Evolutionary conservation across 495 filamentous ascomycete genomes (phyloP), one percentile per base, ranked within the genome.

Genomic region (Penicillium salamii): DNA sequence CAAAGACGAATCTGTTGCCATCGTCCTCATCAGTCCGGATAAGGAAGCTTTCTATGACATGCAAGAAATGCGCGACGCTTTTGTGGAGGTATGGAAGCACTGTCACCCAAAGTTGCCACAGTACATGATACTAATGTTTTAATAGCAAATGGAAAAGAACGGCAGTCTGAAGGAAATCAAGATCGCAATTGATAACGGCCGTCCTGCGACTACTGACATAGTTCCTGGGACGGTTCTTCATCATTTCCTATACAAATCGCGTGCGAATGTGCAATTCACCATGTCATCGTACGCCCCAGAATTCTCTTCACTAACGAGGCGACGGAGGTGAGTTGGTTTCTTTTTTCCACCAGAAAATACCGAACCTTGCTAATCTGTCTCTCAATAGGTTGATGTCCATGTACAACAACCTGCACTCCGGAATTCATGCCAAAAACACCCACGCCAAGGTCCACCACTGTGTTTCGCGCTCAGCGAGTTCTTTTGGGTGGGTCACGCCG

Each of bases 221-320:
- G 80, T 90, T 9, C 87, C 93, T 2, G 87, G 83, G 26, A 86
- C 89, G 6, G 81, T 85, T 6, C 69, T 97, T 23, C 80, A 85
- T 41, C 93, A 98, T 69, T 98, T 97, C 67, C 69, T 98, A 26
- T 98, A 95, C 72, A 97, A 96, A 66, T 93, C 88, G 17, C 78
- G 86, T 35, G 83, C 83, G 14, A 97, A 98, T 64, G 93, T 97
- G 14, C 93, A 98, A 61, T 98, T 96, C 64, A 83, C 82, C 33
- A 96, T 96, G 89, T 87, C 92, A 13, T 81, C 87, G 0, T 90
- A 86, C 44, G 76, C 83, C 12, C 88, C 91, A 0, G 74, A 85
- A 47, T 95, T 91, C 59, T 70, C 65, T 34, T 82, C 71, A 9
- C 57, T 83, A 8, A 69, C 89, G 17, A 80, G 85, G 21, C 76